These are phyloP conservation scores for Huiozyma naganishii DNA, from an alignment of 805 yeast genomes.

Conservation along the genomic window DNA sequence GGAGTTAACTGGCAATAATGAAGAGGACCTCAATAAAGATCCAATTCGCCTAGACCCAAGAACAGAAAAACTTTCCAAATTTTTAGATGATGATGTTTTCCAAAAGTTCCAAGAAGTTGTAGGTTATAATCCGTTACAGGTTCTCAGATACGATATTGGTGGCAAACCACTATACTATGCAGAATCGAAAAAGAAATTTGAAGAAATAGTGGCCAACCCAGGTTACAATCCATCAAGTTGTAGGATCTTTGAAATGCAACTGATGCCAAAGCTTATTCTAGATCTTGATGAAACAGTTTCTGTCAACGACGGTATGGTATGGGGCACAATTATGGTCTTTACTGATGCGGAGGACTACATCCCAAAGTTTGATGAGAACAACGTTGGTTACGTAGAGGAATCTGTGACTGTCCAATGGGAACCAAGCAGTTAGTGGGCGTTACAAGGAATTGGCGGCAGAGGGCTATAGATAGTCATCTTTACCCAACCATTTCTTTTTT, in stretches of 20 bases:
- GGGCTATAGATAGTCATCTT: not conserved
- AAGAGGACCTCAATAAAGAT: slow-evolving; percentile 21
- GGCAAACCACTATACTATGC: slow-evolving; percentile 72
- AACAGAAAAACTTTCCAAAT: slow-evolving; percentile 38
- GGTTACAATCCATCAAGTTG: slow-evolving; percentile 47
- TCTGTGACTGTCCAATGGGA: slow-evolving; percentile 88
- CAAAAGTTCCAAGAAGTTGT: slow-evolving; percentile 67
- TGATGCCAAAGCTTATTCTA: slow-evolving; percentile 88
- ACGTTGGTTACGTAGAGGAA: slow-evolving; percentile 75
- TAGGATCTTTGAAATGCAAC: slow-evolving; percentile 72
- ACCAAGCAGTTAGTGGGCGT: slow-evolving; percentile 8
- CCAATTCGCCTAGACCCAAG: slow-evolving; percentile 30
- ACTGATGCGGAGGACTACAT: slow-evolving; percentile 60
- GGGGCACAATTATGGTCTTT: slow-evolving; percentile 88
- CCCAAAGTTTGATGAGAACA: slow-evolving; percentile 46
- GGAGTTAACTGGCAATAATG: slow-evolving; percentile 33
- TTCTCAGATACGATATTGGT: slow-evolving; percentile 71
- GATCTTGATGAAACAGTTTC: slow-evolving; percentile 53
- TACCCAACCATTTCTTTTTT: not conserved
- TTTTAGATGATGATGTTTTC: slow-evolving; percentile 67
- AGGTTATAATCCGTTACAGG: slow-evolving; percentile 77
- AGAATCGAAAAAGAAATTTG: slow-evolving; percentile 24
- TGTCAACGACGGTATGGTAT: slow-evolving; percentile 77
- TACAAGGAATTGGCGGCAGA: not conserved
- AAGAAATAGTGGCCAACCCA: slow-evolving; percentile 43